Conservation (phyloP, 805 yeast species). For the Scheffersomyces ergatensis region DNA sequence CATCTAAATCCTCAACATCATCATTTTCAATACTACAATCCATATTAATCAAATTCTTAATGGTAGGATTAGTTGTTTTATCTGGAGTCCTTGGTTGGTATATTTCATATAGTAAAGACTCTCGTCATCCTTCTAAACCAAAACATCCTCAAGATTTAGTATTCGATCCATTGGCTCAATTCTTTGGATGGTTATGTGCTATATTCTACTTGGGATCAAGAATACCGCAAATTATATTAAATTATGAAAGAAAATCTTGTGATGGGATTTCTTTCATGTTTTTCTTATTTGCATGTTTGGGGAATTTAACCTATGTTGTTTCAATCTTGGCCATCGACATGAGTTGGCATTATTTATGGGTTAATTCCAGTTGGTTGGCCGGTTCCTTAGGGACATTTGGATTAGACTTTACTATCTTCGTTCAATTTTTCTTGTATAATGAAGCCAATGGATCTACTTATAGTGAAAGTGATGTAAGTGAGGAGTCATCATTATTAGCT, state of each 20-base stretch:
- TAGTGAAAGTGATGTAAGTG: constrained; percentile 13
- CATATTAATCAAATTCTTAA: constrained; percentile 34
- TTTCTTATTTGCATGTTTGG: constrained; percentile 91
- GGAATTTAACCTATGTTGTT: constrained; percentile 86
- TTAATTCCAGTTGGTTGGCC: constrained; percentile 89
- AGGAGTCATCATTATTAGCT: constrained; percentile 7
- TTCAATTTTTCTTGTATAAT: constrained; percentile 80
- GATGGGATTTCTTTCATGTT: constrained; percentile 94
- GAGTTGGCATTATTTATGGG: constrained; percentile 64
- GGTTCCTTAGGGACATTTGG: constrained; percentile 87
- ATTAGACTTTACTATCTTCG: constrained; percentile 79
- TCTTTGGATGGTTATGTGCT: constrained; percentile 83
- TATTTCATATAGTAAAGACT: constrained; percentile 53
- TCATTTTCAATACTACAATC: constrained; percentile 18
- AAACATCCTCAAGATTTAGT: constrained; percentile 45
- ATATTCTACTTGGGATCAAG: constrained; percentile 79
- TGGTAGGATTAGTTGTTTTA: constrained; percentile 64
- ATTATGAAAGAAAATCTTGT: constrained; percentile 83
- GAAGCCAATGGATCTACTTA: constrained; percentile 25
- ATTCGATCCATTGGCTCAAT: constrained; percentile 77
- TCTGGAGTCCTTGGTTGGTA: constrained; percentile 91
- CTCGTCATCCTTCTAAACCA: constrained; percentile 28
- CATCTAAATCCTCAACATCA: constrained; percentile 1
- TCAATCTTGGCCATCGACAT: constrained; percentile 77
- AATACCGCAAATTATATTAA: constrained; percentile 85